Percentiles rank a stretch among this genome's conserved stretches.
Conservation (phyloP, 257 asterid genomes). For the Penstemon newberryi region DNA sequence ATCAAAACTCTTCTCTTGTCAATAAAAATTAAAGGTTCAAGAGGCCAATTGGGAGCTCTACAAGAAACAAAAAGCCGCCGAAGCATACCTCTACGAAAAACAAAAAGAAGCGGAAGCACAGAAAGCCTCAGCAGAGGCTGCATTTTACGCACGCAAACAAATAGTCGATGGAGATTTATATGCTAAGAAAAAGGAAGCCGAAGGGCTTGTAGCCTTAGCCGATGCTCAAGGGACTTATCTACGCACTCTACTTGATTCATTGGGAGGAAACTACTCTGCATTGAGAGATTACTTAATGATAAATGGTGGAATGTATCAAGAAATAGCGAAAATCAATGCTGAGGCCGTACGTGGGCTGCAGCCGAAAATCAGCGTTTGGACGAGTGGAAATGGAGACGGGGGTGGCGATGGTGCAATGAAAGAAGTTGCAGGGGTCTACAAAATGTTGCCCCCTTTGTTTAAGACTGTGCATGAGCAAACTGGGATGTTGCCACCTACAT, state of each 20-base stretch:
- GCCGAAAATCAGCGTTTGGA: constrained; percentile 77
- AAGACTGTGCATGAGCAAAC: constrained; percentile 70
- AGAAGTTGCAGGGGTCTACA: constrained; percentile 62
- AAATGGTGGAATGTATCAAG: constrained; percentile 54
- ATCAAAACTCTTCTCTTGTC: not conserved
- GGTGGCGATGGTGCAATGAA: constrained; percentile 37
- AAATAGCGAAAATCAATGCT: constrained; percentile 58
- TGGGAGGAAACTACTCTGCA: constrained; percentile 60
- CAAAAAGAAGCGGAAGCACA: constrained; percentile 55
- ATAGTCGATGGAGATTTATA: constrained; percentile 52
- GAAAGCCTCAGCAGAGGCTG: constrained; percentile 56
- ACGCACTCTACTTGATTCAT: constrained; percentile 41
- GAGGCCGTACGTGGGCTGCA: constrained; percentile 59
- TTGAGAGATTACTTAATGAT: constrained; percentile 66
- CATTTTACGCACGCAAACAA: constrained; percentile 43
- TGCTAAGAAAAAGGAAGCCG: constrained; percentile 62
- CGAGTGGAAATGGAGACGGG: constrained; percentile 29
- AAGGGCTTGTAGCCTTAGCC: constrained; percentile 58
- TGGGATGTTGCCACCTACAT: constrained; percentile 70
- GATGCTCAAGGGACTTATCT: constrained; percentile 64
- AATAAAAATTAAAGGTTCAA: constrained; percentile 37
- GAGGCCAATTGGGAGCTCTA: constrained; percentile 72
- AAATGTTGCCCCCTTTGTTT: constrained; percentile 64
- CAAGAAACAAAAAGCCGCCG: constrained; percentile 61
- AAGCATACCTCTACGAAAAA: constrained; percentile 55